Evolutionary conservation across 2,329 filamentous ascomycete species (phyloP), one percentile per base, ranked within the genome.

Genomic region (Periconia macrospinosa): DNA sequence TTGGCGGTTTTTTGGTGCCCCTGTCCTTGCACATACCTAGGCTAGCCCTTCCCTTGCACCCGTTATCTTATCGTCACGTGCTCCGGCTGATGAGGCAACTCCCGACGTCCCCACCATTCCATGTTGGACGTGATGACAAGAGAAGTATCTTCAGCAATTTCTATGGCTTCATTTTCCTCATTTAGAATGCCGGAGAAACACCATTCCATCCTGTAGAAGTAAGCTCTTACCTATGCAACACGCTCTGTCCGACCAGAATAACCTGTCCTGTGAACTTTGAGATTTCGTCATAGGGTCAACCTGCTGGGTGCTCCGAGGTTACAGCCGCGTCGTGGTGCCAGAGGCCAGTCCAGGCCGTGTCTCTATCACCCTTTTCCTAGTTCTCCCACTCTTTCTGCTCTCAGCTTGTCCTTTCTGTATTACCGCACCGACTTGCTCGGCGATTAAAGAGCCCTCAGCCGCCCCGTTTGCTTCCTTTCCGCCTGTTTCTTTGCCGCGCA

Each of bases 61-160:
- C 37, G 47, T 50, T 59, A 56, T 57, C 57, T 54, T 57, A 56
- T 59, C 57, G 49, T 49, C 52, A 56, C 54, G 57, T 55, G 57
- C 49, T 37, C 42, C 19, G 42, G 5, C 20, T 3, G 2, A 44
- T 14, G 19, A 6, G 41, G 18, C 6, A 18, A 15, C 27, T 7
- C n/a, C 11, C 17, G 23, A 27, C 23, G 23, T 27, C 23, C 23
- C 23, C 23, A 27, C 23, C 23, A 3, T 27, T 8, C 8, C n/a
- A n/a, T n/a, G n/a, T n/a, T n/a, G n/a, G n/a, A n/a, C n/a, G 8
- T 8, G 23, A 27, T 27, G 8, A 8, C 23, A 27, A 27, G 23
- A 8, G 8, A 27, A 27, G 23, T 8, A 27, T 8, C 23, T 27
- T 27, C 23, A 27, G 23, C 23, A 27, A 27, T 5, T 8, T 27